These are phyloP conservation scores for Rhizopogon vesiculosus DNA, from an alignment of 768 basidiomycete genomes.

Conservation along the genomic window DNA sequence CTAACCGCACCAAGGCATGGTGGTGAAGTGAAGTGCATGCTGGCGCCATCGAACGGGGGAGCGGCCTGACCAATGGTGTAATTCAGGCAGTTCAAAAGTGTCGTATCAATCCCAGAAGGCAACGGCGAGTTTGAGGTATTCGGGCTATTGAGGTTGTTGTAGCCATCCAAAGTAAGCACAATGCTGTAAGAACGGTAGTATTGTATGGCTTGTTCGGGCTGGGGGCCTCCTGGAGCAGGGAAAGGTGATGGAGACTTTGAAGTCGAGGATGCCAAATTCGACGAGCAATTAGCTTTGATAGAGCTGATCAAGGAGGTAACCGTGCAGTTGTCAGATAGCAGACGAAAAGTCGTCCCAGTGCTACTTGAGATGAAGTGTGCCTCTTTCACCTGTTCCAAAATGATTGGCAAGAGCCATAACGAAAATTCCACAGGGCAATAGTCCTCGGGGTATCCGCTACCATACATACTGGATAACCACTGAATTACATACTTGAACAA, in stretches of 20 bases:
- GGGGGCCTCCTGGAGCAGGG: conserved; percentile 22
- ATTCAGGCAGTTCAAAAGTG: conserved; percentile 55
- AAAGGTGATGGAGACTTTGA: conserved; percentile 20
- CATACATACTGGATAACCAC: conserved; percentile 39
- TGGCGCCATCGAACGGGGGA: conserved; percentile 36
- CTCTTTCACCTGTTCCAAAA: conserved; percentile 7
- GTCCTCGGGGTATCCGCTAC: conserved; percentile 55
- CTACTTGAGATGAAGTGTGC: conserved; percentile 35
- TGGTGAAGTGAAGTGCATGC: conserved; percentile 2
- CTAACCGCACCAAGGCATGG: conserved; percentile 6
- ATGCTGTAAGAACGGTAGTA: conserved; percentile 68
- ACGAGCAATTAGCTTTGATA: conserved; percentile 40
- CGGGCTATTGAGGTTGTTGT: conserved; percentile 37
- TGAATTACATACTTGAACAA: neutral
- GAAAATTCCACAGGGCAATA: conserved; percentile 48
- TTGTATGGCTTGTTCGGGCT: conserved; percentile 53
- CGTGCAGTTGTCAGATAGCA: conserved; percentile 46
- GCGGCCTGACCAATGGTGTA: conserved; percentile 53
- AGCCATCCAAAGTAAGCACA: conserved; percentile 57
- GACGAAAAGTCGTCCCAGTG: conserved; percentile 36
- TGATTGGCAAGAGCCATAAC: conserved; percentile 56
- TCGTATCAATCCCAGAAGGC: conserved; percentile 45
- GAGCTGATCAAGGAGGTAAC: conserved; percentile 37
- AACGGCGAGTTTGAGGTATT: conserved; percentile 43
- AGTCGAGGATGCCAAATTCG: conserved; percentile 26